These are phyloP conservation scores for Coemansia umbellata DNA, from an alignment of 192 early-diverging fungal species.

Conservation along the genomic window DNA sequence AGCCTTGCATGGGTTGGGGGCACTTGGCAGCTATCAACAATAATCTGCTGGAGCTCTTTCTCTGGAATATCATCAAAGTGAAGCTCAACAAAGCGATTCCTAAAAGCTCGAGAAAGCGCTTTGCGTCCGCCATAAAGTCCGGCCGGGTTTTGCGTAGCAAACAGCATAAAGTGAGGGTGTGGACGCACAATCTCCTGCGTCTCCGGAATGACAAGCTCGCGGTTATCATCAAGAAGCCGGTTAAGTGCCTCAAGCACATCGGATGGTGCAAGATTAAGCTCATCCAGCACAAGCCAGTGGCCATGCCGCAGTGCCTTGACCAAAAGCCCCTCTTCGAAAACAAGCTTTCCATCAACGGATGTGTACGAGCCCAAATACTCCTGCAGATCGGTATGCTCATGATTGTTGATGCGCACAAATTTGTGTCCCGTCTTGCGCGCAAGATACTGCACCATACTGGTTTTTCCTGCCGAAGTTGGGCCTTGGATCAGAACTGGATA, in stretches of 20 bases:
- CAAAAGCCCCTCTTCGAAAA: constrained; percentile 94
- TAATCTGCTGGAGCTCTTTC: constrained; percentile 84
- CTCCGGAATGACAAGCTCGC: constrained; percentile 94
- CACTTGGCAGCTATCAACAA: constrained; percentile 76
- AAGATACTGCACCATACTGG: constrained; percentile 95
- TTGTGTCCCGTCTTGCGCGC: constrained; percentile 86
- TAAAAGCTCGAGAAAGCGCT: constrained; percentile 91
- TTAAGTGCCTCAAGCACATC: constrained; percentile 98
- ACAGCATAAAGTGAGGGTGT: constrained; percentile 94
- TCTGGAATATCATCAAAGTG: constrained; percentile 97
- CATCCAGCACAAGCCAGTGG: constrained; percentile 98
- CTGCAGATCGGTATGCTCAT: constrained; percentile 98
- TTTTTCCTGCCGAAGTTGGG: constrained; percentile 97
- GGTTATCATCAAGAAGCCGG: constrained; percentile 94
- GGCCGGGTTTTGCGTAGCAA: constrained; percentile 99
- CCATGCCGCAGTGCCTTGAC: constrained; percentile 92
- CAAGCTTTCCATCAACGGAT: constrained; percentile 78
- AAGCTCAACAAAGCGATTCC: constrained; percentile 95
- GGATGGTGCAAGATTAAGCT: constrained; percentile 96
- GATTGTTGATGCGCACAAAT: constrained; percentile 98
- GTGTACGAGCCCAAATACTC: constrained; percentile 96
- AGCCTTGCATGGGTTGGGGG: constrained; percentile 84
- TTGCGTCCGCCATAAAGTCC: constrained; percentile 97
- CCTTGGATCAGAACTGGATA: constrained; percentile 98
- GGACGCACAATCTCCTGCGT: constrained; percentile 91